Base-by-base conservation (phyloP, 129 eudicot genomes). In the Pittosporum tobira region DNA sequence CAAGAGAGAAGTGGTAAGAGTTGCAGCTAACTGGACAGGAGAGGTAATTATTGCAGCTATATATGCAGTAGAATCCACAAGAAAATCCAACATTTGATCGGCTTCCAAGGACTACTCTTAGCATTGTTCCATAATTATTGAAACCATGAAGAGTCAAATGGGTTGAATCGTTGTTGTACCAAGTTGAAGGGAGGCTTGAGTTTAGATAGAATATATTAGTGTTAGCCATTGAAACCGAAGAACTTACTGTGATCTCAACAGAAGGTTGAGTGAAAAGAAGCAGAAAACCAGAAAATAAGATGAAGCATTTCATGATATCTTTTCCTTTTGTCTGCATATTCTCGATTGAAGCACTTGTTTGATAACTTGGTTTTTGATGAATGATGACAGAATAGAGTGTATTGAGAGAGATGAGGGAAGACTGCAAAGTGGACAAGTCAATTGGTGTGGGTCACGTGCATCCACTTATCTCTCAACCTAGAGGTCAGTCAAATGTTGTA, bases 61-160 rank as follows among this genome's bases (percentile, higher is more conserved):
- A 38, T 69, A 71, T 36, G 30, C 74, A 74, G 67, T 47, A 67
- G 47, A 74, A 74, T 0, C 70, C 74, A 34, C 74, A 68, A 0
- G 48, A 61, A n/a, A 68, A 67, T 1, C 21, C 34, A 4, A 54
- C 46, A 1, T 24, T 43, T 4, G 0, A 0, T 22, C 14, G 54
- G 56, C 19, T 67, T 1, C 31, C 14, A n/a, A 73, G 69, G 30
- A 67, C 26, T 56, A 51, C 23, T 56, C 56, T 28, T 37, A 66
- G 6, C 7, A 3, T 13, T 3, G 51, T 26, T 22, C 25, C 51
- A 57, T 22, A 7, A 6, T 28, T 10, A n/a, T n/a, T n/a, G n/a
- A n/a, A n/a, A 34, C 34, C 57, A n/a, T 24, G 23, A 30, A 51
- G 59, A 53, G 36, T 53, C 59, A 14, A 14, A 12, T 53, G 15